These are phyloP conservation scores for Cystofilobasidium capitatum DNA, from an alignment of 768 basidiomycete genomes.

Conservation along the genomic window DNA sequence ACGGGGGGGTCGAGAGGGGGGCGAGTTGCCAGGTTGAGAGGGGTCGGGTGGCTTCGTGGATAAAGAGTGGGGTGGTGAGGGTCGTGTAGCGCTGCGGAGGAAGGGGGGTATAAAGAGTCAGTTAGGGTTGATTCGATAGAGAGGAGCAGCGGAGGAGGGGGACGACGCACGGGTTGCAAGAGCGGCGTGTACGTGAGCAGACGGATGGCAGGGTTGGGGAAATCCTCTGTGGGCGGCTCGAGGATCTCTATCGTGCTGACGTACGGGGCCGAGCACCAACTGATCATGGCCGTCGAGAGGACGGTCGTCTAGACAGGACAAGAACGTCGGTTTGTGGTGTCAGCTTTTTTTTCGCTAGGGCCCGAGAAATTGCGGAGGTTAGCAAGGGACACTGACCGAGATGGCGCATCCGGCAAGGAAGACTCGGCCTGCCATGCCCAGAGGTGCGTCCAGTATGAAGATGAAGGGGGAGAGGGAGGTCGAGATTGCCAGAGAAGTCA, in stretches of 20 bases:
- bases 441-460: slow-evolving; percentile 65
- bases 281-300: slow-evolving; percentile 63
- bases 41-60: slow-evolving; percentile 20
- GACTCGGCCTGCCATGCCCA: slow-evolving; percentile 59
- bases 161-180: slow-evolving; percentile 13
- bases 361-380: not conserved
- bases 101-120: too few species aligned
- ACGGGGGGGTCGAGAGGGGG: slow-evolving; percentile 5
- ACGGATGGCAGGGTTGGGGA: slow-evolving; percentile 19
- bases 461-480: slow-evolving; percentile 65
- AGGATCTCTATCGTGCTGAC: slow-evolving; percentile 48
- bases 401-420: slow-evolving; percentile 62
- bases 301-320: slow-evolving; percentile 47
- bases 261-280: slow-evolving; percentile 63
- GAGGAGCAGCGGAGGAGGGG: not conserved
- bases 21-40: slow-evolving; percentile 25
- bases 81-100: slow-evolving; percentile 21
- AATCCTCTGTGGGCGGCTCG: slow-evolving; percentile 17
- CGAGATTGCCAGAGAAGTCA: slow-evolving; percentile 64
- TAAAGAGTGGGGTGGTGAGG: slow-evolving; percentile 24
- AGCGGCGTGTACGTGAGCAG: slow-evolving; percentile 24
- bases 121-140: not conserved
- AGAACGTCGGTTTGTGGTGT: not conserved
- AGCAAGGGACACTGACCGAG: slow-evolving; percentile 32
- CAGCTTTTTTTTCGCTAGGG: not conserved